Percentiles rank a stretch among this genome's conserved stretches.
phyloP scores from a whole-genome alignment of 176 grass and related monocot species.

The Saccharum spontaneum region DNA sequence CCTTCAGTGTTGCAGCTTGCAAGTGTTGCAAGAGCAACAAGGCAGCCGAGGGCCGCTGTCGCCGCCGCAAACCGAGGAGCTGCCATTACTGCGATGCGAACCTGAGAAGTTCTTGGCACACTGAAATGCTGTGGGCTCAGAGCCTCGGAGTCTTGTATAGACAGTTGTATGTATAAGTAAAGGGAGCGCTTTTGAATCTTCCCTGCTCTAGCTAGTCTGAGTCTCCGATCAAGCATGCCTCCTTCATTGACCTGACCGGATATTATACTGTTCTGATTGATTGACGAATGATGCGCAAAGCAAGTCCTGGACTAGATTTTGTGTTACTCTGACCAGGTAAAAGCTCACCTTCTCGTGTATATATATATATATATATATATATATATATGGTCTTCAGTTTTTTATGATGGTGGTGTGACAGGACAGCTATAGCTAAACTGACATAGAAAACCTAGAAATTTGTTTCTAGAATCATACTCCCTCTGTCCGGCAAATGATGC shows the following conservation, averaged over 20 bases:
- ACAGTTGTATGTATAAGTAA: not conserved
- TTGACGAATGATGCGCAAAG: not conserved
- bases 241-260: not conserved
- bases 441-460: no score
- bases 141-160: not conserved
- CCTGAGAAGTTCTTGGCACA: not conserved
- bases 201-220: not conserved
- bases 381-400: no score
- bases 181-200: slow-evolving; percentile 13
- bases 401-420: no score
- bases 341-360: not conserved
- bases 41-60: not conserved
- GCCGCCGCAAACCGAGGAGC: not conserved
- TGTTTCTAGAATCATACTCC: no score
- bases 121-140: not conserved
- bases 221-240: not conserved
- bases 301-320: not conserved
- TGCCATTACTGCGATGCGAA: slow-evolving; percentile 20
- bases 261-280: not conserved
- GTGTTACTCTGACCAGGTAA: not conserved
- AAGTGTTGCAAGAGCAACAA: slow-evolving; percentile 20
- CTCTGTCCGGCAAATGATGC: no score
- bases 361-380: no score
- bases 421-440: no score
- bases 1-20: slow-evolving; percentile 46